Percentiles rank a stretch among this genome's conserved stretches.
Evolutionary conservation across 805 yeast species (phyloP).

Genomic region (Myxozyma sirexii): DNA sequence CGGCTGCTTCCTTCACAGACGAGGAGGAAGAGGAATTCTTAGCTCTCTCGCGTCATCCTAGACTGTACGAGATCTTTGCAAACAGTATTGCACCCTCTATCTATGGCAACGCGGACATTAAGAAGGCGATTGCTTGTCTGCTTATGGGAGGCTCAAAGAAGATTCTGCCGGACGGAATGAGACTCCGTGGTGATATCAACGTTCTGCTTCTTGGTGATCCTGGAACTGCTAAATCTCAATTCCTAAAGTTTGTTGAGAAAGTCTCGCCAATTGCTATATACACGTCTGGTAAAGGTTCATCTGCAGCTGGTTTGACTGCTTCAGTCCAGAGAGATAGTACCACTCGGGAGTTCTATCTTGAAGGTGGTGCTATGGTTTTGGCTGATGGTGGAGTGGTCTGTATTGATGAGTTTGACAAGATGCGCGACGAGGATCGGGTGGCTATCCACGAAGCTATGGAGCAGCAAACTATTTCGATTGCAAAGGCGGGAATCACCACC

Average conservation of each 20-base stretch:
- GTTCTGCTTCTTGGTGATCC: constrained; percentile 95
- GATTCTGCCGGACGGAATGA: constrained; percentile 90
- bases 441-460: constrained; percentile 99
- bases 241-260: constrained; percentile 92
- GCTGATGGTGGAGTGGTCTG: constrained; percentile 99
- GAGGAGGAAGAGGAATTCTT: constrained; percentile 93
- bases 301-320: constrained; percentile 99
- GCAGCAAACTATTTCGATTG: constrained; percentile 97
- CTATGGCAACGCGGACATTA: constrained; percentile 90
- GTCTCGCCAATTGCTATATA: constrained; percentile 92
- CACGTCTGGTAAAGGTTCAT: constrained; percentile 98
- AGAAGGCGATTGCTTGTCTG: constrained; percentile 88
- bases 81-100: constrained; percentile 94
- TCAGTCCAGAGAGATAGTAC: constrained; percentile 89
- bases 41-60: constrained; percentile 76
- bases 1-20: constrained; percentile 70
- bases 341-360: constrained; percentile 89
- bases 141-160: constrained; percentile 94
- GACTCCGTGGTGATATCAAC: constrained; percentile 95
- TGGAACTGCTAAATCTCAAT: constrained; percentile 97
- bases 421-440: constrained; percentile 98
- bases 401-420: constrained; percentile 98
- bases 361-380: constrained; percentile 99
- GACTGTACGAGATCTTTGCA: constrained; percentile 82
- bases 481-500: constrained; percentile 98